Percentiles rank a stretch among this genome's conserved stretches.
These are phyloP conservation scores for Yamadazyma sp. DNA, from an alignment of 1,139 yeast species.

Conservation along the genomic window DNA sequence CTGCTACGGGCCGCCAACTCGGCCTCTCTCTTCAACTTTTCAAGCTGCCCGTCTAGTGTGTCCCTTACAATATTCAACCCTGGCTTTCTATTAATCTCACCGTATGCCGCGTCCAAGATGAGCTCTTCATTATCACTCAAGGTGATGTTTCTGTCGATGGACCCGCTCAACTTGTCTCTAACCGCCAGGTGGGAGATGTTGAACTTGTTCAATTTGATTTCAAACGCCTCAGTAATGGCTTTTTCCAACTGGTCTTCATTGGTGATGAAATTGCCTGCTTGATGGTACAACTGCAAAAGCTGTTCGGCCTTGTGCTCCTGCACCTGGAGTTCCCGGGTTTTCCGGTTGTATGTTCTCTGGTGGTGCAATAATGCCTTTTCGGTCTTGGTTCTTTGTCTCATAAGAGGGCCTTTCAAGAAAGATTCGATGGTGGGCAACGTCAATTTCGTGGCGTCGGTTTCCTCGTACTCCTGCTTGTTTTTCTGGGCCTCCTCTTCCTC, in stretches of 20 bases:
- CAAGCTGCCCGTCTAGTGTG: conserved; percentile 38
- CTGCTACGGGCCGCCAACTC: conserved; percentile 12
- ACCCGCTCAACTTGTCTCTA: conserved; percentile 38
- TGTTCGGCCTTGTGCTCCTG: conserved; percentile 50
- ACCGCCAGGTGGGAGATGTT: conserved; percentile 35
- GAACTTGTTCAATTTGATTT: conserved; percentile 39
- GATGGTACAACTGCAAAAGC: conserved; percentile 70
- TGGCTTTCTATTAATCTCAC: conserved; percentile 43
- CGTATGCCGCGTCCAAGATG: conserved; percentile 37
- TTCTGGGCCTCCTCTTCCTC: conserved; percentile 19
- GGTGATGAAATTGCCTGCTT: conserved; percentile 62
- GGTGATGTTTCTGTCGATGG: conserved; percentile 23
- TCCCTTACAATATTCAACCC: conserved; percentile 48
- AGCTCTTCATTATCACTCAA: conserved; percentile 34
- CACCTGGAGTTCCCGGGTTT: conserved; percentile 29
- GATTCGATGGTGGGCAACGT: conserved; percentile 82
- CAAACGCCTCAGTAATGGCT: conserved; percentile 59
- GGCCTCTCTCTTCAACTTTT: conserved; percentile 39
- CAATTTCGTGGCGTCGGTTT: conserved; percentile 55
- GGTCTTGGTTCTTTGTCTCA: conserved; percentile 69
- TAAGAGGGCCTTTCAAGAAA: conserved; percentile 64
- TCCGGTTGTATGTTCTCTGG: conserved; percentile 38
- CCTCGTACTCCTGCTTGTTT: conserved; percentile 27
- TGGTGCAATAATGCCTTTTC: conserved; percentile 52
- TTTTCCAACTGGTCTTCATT: conserved; percentile 62